Base-by-base conservation (phyloP, 2,329 filamentous ascomycete genomes). In the Fusarium sp. region DNA sequence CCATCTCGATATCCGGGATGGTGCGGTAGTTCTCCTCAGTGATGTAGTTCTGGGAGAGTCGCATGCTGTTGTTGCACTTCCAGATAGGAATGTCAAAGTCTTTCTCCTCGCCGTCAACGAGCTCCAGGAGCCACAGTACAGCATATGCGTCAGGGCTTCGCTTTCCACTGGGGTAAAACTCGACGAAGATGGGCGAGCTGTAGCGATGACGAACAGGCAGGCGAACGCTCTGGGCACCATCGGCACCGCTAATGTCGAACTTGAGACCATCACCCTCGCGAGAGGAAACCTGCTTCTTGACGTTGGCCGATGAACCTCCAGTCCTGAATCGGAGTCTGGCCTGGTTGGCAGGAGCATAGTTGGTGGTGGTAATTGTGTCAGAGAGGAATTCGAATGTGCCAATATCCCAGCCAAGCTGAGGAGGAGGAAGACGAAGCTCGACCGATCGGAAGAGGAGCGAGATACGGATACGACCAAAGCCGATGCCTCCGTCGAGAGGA, bases 141-240 rank as follows among this genome's bases (percentile, higher is more conserved):
- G 95, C 92, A 79, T 94, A 97, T 0, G 92, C 92, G 70, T 93
- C 91, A 1, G 92, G 86, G 67, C 90, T 88, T 31, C 93, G 91
- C 80, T 93, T 93, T 59, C 91, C 90, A 0, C 90, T 82, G 0
- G 89, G 85, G 75, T 94, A 92, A 77, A 98, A 93, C 78, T 98
- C 95, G 75, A 98, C 92, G 57, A 98, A 94, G 11, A 98, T 87
- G 0, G 96, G 95, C 0, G 94, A 96, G 40, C 96, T 90, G 83
- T 98, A 98, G 27, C 96, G 92, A 80, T 96, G 93, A 72, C 95
- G 94, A 42, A 98, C 94, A 0, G 96, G 96, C 3, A 99, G 87
- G 5, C 93, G 91, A 31, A 96, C 79, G n/a, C 85, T 82, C 2
- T 80, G 70, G 42, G 81, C 81, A 5, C 83, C 81, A 2, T 83